Conservation (phyloP, 2,329 filamentous ascomycete genomes). For the Aspergillus melleus region DNA sequence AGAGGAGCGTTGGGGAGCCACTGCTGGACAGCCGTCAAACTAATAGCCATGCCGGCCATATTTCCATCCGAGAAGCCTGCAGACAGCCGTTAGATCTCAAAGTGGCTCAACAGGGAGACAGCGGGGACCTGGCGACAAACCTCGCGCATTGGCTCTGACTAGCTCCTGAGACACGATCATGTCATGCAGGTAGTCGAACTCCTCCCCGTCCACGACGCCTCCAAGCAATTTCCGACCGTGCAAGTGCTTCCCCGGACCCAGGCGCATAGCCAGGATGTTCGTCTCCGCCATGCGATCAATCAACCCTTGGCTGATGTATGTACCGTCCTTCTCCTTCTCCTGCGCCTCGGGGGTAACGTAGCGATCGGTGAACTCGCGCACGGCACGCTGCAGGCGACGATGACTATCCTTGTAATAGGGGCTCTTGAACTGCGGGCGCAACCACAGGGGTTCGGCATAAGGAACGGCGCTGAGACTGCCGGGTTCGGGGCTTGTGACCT, state of each 20-base stretch:
- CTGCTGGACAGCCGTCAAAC: conserved; percentile 75
- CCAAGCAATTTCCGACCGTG: conserved; percentile 68
- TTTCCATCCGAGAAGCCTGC: conserved; percentile 78
- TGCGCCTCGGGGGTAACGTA: conserved; percentile 73
- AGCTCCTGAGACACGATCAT: conserved; percentile 74
- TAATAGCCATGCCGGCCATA: conserved; percentile 83
- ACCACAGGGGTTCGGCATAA: conserved; percentile 83
- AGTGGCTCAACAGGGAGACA: neutral
- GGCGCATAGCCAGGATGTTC: conserved; percentile 75
- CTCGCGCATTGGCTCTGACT: conserved; percentile 67
- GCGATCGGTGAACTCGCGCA: conserved; percentile 71
- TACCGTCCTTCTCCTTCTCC: conserved; percentile 72
- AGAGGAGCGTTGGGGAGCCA: conserved; percentile 69
- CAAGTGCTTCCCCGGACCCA: conserved; percentile 80
- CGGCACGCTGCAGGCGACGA: conserved; percentile 64
- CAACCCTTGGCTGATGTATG: conserved; percentile 67
- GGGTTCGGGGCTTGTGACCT: conserved; percentile 67
- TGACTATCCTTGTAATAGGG: conserved; percentile 82
- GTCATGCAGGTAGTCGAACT: conserved; percentile 88
- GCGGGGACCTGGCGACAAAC: conserved; percentile 13
- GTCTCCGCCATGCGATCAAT: conserved; percentile 76
- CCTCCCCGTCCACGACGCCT: conserved; percentile 71
- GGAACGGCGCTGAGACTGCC: conserved; percentile 76
- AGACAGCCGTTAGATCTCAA: neutral
- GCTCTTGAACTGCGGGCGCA: conserved; percentile 71